phyloP scores from a whole-genome alignment of 225 moss, liverwort and hornwort species.

The Bryum argenteum region DNA sequence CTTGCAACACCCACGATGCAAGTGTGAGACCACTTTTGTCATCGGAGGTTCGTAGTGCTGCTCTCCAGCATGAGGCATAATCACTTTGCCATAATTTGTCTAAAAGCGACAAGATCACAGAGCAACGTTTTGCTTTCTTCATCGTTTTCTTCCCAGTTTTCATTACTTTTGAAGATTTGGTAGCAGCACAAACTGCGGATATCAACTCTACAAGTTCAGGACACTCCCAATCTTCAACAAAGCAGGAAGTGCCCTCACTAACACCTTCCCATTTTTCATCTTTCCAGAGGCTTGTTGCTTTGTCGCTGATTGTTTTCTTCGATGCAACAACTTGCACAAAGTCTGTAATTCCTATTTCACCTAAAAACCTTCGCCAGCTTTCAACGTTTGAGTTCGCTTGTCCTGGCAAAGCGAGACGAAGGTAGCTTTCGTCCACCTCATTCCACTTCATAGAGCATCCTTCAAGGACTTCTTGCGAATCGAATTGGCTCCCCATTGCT shows the following conservation, averaged over 20 bases:
- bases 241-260: slow-evolving; percentile 37
- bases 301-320: slow-evolving; percentile 54
- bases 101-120: slow-evolving; percentile 63
- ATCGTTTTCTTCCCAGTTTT: slow-evolving; percentile 15
- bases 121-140: slow-evolving; percentile 50
- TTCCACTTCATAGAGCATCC: slow-evolving; percentile 70
- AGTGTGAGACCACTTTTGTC: slow-evolving; percentile 37
- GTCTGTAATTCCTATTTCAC: slow-evolving; percentile 75
- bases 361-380: slow-evolving; percentile 75
- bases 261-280: slow-evolving; percentile 65
- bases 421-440: slow-evolving; percentile 75
- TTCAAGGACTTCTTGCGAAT: slow-evolving; percentile 61
- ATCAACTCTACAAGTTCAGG: slow-evolving; percentile 70
- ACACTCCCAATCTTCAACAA: slow-evolving; percentile 85
- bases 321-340: slow-evolving; percentile 65
- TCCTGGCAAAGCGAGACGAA: slow-evolving; percentile 52
- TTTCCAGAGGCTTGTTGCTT: slow-evolving; percentile 64
- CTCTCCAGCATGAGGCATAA: slow-evolving; percentile 52
- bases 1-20: slow-evolving; percentile 69
- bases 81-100: slow-evolving; percentile 62
- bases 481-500: slow-evolving; percentile 58
- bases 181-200: slow-evolving; percentile 30
- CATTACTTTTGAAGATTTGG: slow-evolving; percentile 6
- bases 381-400: slow-evolving; percentile 37
- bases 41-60: slow-evolving; percentile 30